These are phyloP conservation scores for Phytophthora cryptogea DNA, from an alignment of 352 stramenopile species.

Conservation along the genomic window DNA sequence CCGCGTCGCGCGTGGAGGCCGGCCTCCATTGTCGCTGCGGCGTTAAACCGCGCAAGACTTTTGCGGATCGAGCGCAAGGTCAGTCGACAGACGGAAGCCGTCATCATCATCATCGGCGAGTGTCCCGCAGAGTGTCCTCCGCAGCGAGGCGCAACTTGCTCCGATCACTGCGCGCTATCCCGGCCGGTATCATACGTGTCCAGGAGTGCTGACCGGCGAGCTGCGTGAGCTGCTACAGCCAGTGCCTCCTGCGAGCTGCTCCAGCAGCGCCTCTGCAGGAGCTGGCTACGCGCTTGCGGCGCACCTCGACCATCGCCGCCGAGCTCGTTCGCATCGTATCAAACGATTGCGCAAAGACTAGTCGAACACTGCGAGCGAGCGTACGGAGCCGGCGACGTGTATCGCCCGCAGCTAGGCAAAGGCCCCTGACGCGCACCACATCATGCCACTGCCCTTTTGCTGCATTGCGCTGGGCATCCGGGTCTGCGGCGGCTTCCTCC, in stretches of 20 bases:
- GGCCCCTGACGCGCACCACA: slow-evolving; percentile 26
- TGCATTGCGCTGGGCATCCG: slow-evolving; percentile 16
- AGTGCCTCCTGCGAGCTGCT: neutral
- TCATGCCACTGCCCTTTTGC: slow-evolving; percentile 21
- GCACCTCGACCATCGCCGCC: neutral
- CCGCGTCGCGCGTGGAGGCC: no score
- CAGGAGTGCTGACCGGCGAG: no score
- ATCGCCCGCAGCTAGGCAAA: slow-evolving; percentile 9
- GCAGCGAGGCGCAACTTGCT: neutral
- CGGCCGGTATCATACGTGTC: no score
- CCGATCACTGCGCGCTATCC: no score
- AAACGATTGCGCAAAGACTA: slow-evolving; percentile 5
- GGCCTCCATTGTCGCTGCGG: neutral
- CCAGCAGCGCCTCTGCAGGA: neutral
- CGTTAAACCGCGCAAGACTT: slow-evolving; percentile 5
- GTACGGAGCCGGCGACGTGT: slow-evolving; percentile 13
- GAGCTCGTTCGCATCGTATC: neutral
- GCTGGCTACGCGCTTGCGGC: neutral
- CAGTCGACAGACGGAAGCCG: slow-evolving; percentile 13
- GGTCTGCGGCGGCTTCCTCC: slow-evolving; percentile 5
- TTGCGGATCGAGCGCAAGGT: slow-evolving; percentile 8
- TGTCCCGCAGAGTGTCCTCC: slow-evolving; percentile 18
- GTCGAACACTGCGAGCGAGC: neutral
- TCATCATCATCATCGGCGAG: slow-evolving; percentile 29
- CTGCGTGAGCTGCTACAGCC: no score